Evolutionary conservation across 345 rosid species (phyloP), one percentile per base, ranked within the genome.

Genomic region (Excoecaria agallocha): DNA sequence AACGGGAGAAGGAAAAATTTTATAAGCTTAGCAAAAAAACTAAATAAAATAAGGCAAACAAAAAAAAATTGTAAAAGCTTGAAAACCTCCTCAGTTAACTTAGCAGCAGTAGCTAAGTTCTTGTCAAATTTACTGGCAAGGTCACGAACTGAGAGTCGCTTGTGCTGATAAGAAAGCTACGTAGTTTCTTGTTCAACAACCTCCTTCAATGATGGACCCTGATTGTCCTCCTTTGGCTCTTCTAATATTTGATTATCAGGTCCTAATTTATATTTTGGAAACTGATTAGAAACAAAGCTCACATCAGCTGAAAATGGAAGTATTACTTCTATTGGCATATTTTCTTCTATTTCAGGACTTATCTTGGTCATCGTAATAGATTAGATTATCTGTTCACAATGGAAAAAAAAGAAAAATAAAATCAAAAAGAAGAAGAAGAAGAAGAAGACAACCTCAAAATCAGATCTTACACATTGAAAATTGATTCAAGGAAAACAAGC

Each of bases 91-190:
- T 88, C 86, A 22, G 93, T 87, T 83, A 96, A 77, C 83, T 90
- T 93, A 64, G 93, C 85, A 68, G 98, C 99, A 69, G 97, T 80
- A 74, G 92, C 71, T 83, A 96, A 76, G 83, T 96, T 93, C 88
- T 90, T 96, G 86, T 96, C 99, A 39, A 96, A 96, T 89, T 90
- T 96, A 76, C 87, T 86, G 43, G 99, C 98, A 56, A 96, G 94
- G 70, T 91, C 99, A 67, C 99, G 99, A 84, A 96, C 99, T 12
- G 99, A 96, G 57, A 96, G 91, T 17, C 98, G 93, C 76, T 89
- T 91, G 77, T 96, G 91, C 85, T 93, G 99, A 79, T 88, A 88
- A 17, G 92, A 87, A 72, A 96, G 76, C 70, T 89, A 88, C 59
- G 59, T 41, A 5, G 89, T 90, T 79, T 96, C 99, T 76, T 50